Conservation (phyloP, 106 monocot species). For the Triglochin maritima region DNA sequence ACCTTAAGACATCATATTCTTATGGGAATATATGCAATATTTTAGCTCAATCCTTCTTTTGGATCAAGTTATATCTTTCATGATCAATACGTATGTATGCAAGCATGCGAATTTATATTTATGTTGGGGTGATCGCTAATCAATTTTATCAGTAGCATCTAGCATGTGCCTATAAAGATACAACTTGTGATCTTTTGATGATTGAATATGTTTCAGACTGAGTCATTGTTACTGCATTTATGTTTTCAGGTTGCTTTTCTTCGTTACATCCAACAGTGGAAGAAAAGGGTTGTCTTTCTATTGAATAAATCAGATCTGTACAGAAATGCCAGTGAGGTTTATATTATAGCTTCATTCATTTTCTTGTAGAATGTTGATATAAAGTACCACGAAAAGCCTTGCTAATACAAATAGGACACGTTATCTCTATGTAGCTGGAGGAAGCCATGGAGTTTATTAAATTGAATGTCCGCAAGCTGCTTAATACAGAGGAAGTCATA, state of each 20-base stretch:
- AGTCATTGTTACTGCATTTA: background rate
- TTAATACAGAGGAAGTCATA: conserved; percentile 48
- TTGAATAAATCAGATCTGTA: conserved; percentile 92
- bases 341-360: conserved; percentile 6
- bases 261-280: conserved; percentile 83
- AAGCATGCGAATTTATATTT: background rate
- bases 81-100: background rate
- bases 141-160: background rate
- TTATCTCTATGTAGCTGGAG: conserved; percentile 46
- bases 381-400: too few relatives aligned
- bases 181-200: background rate
- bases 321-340: conserved; percentile 72
- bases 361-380: too few relatives aligned
- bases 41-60: too few relatives aligned
- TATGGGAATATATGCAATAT: too few relatives aligned
- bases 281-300: conserved; percentile 92
- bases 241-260: conserved; percentile 67
- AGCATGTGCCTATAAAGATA: background rate
- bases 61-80: background rate
- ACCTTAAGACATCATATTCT: too few relatives aligned
- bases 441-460: conserved; percentile 65
- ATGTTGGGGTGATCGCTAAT: background rate
- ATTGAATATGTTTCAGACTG: background rate
- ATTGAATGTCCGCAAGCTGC: conserved; percentile 56
- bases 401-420: too few relatives aligned